Base-by-base conservation (phyloP, 1,284 basidiomycete species). In the Athelia psychrophila region DNA sequence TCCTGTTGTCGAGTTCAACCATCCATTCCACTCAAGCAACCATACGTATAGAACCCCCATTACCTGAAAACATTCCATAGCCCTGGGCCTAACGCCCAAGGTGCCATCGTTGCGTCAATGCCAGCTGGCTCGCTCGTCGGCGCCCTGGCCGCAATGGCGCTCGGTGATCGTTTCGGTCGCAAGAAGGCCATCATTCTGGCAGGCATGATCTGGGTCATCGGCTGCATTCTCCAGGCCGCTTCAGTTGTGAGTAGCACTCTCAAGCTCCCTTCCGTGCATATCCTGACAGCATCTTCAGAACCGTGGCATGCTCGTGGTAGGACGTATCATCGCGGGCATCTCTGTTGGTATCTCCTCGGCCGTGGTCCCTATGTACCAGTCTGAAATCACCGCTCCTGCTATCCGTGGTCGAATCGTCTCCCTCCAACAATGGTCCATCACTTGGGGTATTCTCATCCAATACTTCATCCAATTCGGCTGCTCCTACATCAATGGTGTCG, bases 391-490 rank as follows among this genome's bases (percentile, higher is more conserved):
- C 33, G 77, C 79, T 3, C 86, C 86, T 20, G 65, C 75, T 18
- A 85, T 90, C 60, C 85, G 89, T 60, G 88, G 88, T 35, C 82
- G 86, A 30, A 77, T 90, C 55, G 84, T 91, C 38, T 82, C 88
- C 5, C 69, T 91, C 53, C 88, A 91, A 62, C 88, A 91, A 74
- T 89, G 87, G 80, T 80, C 83, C 6, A 88, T 87, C 60, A 88
- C 86, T 0, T 86, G 84, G 83, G 86, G 85, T 66, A 87, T 88
- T 60, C 74, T 88, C 53, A 67, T 89, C 44, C 84, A 88, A 56
- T 87, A 87, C 69, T 88, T 89, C 64, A 75, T 88, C 56, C 79
- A 86, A 60, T 86, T 87, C 56, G 87, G 85, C 3, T 88, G 83
- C 64, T 87, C 85, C 1, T 86, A 88, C 65, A 84, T 89, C 63